Conservation (phyloP, 2,329 filamentous ascomycete genomes). For the Paraconiothyrium sp. region DNA sequence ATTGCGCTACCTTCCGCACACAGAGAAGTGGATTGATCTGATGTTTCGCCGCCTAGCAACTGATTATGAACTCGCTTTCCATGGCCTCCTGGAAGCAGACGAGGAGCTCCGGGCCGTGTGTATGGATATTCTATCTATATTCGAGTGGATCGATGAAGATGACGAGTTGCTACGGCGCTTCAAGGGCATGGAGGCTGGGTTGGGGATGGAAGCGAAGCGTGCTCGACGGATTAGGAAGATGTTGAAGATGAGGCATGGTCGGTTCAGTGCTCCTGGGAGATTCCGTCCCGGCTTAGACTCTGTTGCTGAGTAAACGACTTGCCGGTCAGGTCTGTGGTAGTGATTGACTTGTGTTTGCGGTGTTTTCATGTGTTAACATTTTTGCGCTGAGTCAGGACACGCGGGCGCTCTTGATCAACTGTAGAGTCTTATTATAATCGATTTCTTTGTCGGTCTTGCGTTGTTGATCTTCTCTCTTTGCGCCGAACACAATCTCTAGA, state of each 20-base stretch:
- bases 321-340: background rate
- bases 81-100: background rate
- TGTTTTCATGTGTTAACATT: background rate
- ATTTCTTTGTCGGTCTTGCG: background rate
- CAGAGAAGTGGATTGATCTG: slow-evolving; percentile 17
- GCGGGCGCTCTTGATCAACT: background rate
- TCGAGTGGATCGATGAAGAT: slow-evolving; percentile 16
- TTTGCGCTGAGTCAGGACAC: background rate
- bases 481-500: slow-evolving; percentile 33
- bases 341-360: background rate
- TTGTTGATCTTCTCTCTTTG: slow-evolving; percentile 29
- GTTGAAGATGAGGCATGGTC: background rate
- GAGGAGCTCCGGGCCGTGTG: slow-evolving; percentile 6
- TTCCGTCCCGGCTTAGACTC: background rate
- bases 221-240: slow-evolving; percentile 3
- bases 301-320: background rate
- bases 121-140: background rate
- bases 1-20: slow-evolving; percentile 21
- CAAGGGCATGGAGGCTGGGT: slow-evolving; percentile 1
- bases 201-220: slow-evolving; percentile 15
- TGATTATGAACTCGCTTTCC: background rate
- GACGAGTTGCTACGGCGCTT: slow-evolving; percentile 15
- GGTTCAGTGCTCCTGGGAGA: background rate
- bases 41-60: slow-evolving; percentile 17
- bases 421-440: background rate